phyloP scores from a whole-genome alignment of 257 asterid genomes.

The Solanum paucissectum region DNA sequence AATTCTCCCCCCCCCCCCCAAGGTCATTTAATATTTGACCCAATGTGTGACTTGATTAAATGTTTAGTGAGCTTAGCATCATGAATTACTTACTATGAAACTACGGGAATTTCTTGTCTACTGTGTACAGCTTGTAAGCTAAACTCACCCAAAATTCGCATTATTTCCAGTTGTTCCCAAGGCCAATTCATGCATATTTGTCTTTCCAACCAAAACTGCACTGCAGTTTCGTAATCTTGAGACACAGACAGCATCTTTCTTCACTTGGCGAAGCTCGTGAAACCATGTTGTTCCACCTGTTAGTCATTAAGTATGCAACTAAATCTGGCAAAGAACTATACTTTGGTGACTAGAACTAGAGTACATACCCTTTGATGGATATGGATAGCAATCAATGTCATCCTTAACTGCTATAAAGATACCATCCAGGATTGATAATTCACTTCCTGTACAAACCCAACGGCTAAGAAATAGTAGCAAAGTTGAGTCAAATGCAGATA shows the following conservation, averaged over 20 bases:
- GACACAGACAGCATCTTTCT: slow-evolving; percentile 59
- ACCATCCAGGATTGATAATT: slow-evolving; percentile 81
- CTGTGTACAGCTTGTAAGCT: background rate
- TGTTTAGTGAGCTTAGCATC: background rate
- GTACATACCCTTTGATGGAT: slow-evolving; percentile 36
- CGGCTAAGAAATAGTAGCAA: background rate
- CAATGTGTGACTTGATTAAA: no score
- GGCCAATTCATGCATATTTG: slow-evolving; percentile 97
- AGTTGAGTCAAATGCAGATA: background rate
- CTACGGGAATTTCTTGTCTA: background rate
- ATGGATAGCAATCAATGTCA: slow-evolving; percentile 84
- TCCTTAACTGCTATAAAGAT: slow-evolving; percentile 85
- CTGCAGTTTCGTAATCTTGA: slow-evolving; percentile 79
- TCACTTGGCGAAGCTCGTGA: slow-evolving; percentile 60
- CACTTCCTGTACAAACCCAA: slow-evolving; percentile 45
- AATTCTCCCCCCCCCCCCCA: no score
- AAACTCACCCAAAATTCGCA: slow-evolving; percentile 74
- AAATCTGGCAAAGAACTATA: background rate
- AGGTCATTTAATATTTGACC: no score
- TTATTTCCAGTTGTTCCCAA: slow-evolving; percentile 93
- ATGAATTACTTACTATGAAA: background rate
- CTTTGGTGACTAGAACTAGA: background rate
- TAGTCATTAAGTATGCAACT: slow-evolving; percentile 10
- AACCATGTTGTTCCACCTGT: slow-evolving; percentile 72
- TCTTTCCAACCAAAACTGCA: slow-evolving; percentile 86